Base-by-base conservation (phyloP, 768 basidiomycete species). In the Psilocybe tampanensis region DNA sequence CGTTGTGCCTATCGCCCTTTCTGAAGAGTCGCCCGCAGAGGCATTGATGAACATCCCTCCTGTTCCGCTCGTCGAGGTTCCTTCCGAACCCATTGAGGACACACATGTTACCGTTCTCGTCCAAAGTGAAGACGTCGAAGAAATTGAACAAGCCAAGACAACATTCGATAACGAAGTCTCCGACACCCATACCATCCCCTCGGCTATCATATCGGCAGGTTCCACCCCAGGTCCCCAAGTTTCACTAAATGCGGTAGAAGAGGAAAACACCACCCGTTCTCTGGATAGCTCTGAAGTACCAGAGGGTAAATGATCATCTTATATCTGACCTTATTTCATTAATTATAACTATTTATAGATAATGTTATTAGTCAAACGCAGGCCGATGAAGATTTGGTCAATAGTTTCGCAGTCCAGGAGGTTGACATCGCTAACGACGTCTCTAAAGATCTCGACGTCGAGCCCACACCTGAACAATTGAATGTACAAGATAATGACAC, bases 1-100 rank as follows among this genome's bases (percentile, higher is more conserved):
- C 15, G 45, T 47, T 0, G 60, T 57, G 22, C 47, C 55, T n/a
- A 44, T 61, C 22, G 19, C 52, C n/a, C 21, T 58, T 3, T 44
- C 47, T 23, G 47, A 45, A 23, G 62, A 63, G 1, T 48, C 58
- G 12, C 21, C 59, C 13, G 22, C 44, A 18, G 62, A 59, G 12
- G 52, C 21, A 33, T 53, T 45, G n/a, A 54, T 59, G n/a, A 55
- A 59, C 26, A 55, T 58, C 23, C 44, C 55, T 34, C 44, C 59
- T 1, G 58, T 59, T 22, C 47, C 58, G 13, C 52, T 58, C 23
- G 56, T 58, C 12, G 51, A 54, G 1, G n/a, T 5, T 33, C 50
- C 58, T 12, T 21, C 18, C 42, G 23, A 23, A n/a, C 41, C 32
- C 15, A 21, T 32, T n/a, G 51, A 44, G 13, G 47, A 32, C 13